A percentile compares a stretch with the other conserved stretches of the same genome.
These are phyloP conservation scores for Urtica urens DNA, from an alignment of 306 rosid species.

Conservation along the genomic window DNA sequence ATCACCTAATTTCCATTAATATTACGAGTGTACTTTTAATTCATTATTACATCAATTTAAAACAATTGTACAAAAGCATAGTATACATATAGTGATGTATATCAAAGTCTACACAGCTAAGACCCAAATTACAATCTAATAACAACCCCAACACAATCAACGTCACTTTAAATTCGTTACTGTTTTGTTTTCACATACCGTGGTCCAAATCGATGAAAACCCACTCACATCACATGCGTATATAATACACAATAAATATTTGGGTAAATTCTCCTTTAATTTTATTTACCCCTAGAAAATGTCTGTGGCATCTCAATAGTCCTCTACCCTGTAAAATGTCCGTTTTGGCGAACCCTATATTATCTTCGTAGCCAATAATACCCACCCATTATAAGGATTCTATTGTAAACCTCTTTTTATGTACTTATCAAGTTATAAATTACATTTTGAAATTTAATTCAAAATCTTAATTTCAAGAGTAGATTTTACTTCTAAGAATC, in stretches of 20 bases:
- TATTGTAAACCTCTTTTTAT: no score
- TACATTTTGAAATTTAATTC: no score
- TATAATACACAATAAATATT: neutral
- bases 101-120: neutral
- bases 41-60: neutral
- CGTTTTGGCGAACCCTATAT: no score
- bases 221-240: neutral
- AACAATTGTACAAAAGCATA: neutral
- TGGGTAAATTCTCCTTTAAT: neutral
- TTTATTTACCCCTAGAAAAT: neutral
- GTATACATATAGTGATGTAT: neutral
- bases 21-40: neutral
- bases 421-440: no score
- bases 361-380: no score
- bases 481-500: no score
- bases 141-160: neutral
- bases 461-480: no score
- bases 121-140: neutral
- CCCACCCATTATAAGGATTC: no score
- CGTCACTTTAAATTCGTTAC: neutral
- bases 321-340: no score
- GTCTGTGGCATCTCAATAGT: no score
- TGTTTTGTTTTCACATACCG: neutral
- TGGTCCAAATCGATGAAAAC: neutral
- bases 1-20: neutral